phyloP scores from a whole-genome alignment of 805 yeast species.

The Grigorovia humatica region DNA sequence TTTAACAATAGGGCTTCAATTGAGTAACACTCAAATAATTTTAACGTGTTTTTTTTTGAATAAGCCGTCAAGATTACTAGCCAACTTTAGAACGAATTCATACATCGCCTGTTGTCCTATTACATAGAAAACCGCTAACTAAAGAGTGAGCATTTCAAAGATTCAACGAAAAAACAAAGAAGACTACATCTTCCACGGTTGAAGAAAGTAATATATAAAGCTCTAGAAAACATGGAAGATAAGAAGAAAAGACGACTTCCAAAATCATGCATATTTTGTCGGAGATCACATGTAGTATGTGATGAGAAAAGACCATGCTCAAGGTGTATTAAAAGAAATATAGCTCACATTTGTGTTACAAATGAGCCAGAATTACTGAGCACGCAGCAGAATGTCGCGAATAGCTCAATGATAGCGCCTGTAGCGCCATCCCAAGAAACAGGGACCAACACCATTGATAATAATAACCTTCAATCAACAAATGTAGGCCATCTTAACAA shows the following conservation, averaged over 20 bases:
- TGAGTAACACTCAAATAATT: not conserved
- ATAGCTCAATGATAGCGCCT: not conserved
- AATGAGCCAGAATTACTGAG: constrained; percentile 28
- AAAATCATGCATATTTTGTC: constrained; percentile 77
- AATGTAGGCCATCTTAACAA: not conserved
- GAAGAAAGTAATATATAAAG: not conserved
- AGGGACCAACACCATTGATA: not conserved
- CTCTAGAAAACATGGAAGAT: not conserved
- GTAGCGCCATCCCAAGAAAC: not conserved
- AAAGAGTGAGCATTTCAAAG: too few relatives aligned
- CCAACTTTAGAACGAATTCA: too few relatives aligned
- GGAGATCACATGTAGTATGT: constrained; percentile 91
- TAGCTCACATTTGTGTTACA: constrained; percentile 79
- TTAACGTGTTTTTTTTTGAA: too few relatives aligned
- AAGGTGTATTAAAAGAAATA: constrained; percentile 76
- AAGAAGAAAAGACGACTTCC: constrained; percentile 3
- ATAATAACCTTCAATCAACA: not conserved
- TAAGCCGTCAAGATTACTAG: too few relatives aligned
- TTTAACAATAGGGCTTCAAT: not conserved
- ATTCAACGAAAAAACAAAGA: too few relatives aligned
- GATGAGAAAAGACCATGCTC: constrained; percentile 62
- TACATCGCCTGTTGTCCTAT: too few relatives aligned
- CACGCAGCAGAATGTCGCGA: not conserved
- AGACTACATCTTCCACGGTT: not conserved
- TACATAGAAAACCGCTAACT: too few relatives aligned